Conservation (phyloP, 371 early-diverging fungal genomes). For the Capillidium heterosporum region DNA sequence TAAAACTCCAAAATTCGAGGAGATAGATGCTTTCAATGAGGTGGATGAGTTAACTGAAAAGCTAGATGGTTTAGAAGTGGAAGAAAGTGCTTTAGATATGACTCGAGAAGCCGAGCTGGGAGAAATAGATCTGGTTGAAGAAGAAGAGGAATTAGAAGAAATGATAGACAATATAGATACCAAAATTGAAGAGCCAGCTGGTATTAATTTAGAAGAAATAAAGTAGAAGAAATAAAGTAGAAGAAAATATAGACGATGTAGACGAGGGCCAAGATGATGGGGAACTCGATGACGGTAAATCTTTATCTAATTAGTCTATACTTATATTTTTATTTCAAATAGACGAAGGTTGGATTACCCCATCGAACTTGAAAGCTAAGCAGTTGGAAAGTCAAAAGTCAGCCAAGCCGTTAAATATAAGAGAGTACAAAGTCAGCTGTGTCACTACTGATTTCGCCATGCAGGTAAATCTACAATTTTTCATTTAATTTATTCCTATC, state of each 20-base stretch:
- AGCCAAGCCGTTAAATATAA: constrained; percentile 18
- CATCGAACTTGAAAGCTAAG: constrained; percentile 55
- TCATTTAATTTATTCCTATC: not conserved
- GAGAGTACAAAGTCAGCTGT: constrained; percentile 76
- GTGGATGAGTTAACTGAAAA: too few species aligned
- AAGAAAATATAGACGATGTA: constrained; percentile 6
- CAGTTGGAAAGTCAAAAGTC: constrained; percentile 26
- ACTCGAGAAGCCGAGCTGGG: too few species aligned
- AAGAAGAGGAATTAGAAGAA: not conserved
- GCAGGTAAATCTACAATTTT: constrained; percentile 33
- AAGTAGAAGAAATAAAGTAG: constrained; percentile 11
- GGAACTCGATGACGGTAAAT: too few species aligned
- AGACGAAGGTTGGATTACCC: constrained; percentile 93
- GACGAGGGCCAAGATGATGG: too few species aligned
- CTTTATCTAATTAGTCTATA: too few species aligned
- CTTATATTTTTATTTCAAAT: too few species aligned
- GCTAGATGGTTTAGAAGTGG: too few species aligned
- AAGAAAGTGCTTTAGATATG: too few species aligned
- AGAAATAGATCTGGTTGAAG: too few species aligned
- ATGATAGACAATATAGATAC: too few species aligned
- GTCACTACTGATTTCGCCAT: constrained; percentile 90
- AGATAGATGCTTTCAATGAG: too few species aligned
- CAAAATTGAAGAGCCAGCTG: too few species aligned
- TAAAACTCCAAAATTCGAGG: not conserved
- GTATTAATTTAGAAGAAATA: constrained; percentile 10